These are phyloP conservation scores for Talaromyces adpressus DNA, from an alignment of 495 filamentous ascomycete genomes.

Conservation along the genomic window DNA sequence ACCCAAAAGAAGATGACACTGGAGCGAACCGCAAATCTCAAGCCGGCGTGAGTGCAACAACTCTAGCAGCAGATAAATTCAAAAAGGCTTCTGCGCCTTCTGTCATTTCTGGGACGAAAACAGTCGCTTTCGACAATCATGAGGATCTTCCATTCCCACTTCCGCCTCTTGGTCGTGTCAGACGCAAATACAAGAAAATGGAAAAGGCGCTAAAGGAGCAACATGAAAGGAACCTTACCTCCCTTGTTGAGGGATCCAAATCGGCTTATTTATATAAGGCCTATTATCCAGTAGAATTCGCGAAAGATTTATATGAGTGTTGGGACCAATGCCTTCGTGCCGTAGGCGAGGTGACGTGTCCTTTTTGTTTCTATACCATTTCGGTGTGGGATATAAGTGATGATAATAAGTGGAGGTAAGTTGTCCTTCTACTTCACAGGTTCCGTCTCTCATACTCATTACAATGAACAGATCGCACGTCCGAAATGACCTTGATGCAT, in stretches of 20 bases:
- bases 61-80: conserved; percentile 2
- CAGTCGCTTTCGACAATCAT: neutral
- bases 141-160: conserved; percentile 6
- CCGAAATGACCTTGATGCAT: conserved; percentile 6
- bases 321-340: neutral
- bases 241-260: neutral
- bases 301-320: neutral
- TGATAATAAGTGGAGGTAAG: neutral
- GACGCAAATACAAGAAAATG: neutral
- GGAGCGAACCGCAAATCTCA: neutral
- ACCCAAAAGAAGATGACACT: neutral
- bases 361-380: neutral
- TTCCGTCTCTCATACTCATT: neutral
- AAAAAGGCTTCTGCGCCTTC: conserved; percentile 6
- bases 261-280: too few relatives aligned
- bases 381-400: neutral
- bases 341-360: neutral
- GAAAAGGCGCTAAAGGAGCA: neutral
- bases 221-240: neutral
- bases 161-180: neutral
- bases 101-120: neutral
- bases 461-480: neutral
- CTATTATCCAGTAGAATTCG: too few relatives aligned
- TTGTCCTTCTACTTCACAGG: neutral
- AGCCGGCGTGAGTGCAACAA: conserved; percentile 2